These are phyloP conservation scores for Casaregolazyma suthepensis DNA, from an alignment of 1,139 yeast species.

Conservation along the genomic window DNA sequence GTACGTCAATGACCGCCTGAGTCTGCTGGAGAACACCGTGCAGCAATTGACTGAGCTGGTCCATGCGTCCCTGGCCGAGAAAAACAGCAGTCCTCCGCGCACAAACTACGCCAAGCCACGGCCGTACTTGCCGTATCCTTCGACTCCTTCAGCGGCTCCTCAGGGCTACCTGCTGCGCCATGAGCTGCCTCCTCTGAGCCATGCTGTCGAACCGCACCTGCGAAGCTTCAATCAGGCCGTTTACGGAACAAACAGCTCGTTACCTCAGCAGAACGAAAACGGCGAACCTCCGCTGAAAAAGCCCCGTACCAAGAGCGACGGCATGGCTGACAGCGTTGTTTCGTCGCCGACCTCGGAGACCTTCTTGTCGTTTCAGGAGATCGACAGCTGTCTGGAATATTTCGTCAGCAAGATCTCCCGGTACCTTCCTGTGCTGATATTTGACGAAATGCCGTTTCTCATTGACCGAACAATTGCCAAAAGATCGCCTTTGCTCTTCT, in stretches of 20 bases:
- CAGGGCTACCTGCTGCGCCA: not conserved
- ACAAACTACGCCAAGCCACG: not conserved
- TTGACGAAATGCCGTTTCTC: conserved; percentile 19
- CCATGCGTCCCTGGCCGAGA: not conserved
- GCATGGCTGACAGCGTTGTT: conserved; percentile 8
- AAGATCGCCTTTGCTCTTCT: conserved; percentile 20
- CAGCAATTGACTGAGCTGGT: conserved; percentile 4
- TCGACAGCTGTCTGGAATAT: conserved; percentile 18
- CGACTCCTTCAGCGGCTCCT: not conserved
- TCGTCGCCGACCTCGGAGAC: conserved; percentile 10
- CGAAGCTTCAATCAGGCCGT: not conserved
- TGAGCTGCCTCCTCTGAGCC: conserved; percentile 3
- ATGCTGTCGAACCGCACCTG: not conserved
- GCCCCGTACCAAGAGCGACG: not conserved
- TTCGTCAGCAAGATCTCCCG: conserved; percentile 18
- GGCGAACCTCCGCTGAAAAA: not conserved
- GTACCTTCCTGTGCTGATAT: conserved; percentile 22
- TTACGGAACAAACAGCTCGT: not conserved
- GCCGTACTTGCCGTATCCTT: not conserved
- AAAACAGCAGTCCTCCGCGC: not conserved
- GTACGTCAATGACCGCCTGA: conserved; percentile 18
- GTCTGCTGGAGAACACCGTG: conserved; percentile 4
- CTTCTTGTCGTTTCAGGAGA: conserved; percentile 13
- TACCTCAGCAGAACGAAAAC: not conserved
- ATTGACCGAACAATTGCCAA: conserved; percentile 15